These are phyloP conservation scores for Pythium coloratum DNA, from an alignment of 352 stramenopile genomes.

Conservation along the genomic window DNA sequence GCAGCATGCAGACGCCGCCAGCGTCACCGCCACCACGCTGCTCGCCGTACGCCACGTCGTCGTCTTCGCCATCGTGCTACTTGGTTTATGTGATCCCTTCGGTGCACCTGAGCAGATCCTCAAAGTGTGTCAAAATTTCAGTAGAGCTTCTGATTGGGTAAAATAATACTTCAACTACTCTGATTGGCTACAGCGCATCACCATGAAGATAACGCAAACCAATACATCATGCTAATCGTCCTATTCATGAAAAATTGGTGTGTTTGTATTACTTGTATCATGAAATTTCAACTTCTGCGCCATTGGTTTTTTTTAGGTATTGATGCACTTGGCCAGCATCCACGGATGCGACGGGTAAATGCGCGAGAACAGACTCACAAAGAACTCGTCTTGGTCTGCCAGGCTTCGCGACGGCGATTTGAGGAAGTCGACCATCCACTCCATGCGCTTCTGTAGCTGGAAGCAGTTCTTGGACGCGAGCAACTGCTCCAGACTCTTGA, in stretches of 20 bases:
- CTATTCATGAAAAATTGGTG: neutral
- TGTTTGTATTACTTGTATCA: neutral
- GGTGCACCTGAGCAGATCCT: neutral
- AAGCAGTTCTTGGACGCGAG: slow-evolving; percentile 80
- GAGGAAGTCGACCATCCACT: slow-evolving; percentile 72
- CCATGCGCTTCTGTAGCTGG: slow-evolving; percentile 67
- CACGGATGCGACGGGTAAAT: slow-evolving; percentile 82
- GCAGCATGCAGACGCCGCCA: neutral
- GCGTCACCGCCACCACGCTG: neutral
- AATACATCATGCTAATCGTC: neutral
- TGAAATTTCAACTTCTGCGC: neutral
- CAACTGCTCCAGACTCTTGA: slow-evolving; percentile 68
- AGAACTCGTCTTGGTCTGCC: slow-evolving; percentile 85
- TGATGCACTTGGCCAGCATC: slow-evolving; percentile 73
- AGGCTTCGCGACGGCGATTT: slow-evolving; percentile 66
- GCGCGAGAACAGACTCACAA: slow-evolving; percentile 79
- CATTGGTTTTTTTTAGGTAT: neutral
- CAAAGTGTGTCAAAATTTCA: slow-evolving; percentile 14
- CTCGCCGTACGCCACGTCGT: neutral
- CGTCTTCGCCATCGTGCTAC: slow-evolving; percentile 5
- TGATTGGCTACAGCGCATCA: slow-evolving; percentile 3
- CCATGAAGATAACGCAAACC: neutral
- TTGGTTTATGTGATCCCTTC: neutral
- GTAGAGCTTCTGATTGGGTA: neutral
- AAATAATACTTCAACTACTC: neutral